phyloP scores from a whole-genome alignment of 306 rosid species.

The Sesbania bispinosa region DNA sequence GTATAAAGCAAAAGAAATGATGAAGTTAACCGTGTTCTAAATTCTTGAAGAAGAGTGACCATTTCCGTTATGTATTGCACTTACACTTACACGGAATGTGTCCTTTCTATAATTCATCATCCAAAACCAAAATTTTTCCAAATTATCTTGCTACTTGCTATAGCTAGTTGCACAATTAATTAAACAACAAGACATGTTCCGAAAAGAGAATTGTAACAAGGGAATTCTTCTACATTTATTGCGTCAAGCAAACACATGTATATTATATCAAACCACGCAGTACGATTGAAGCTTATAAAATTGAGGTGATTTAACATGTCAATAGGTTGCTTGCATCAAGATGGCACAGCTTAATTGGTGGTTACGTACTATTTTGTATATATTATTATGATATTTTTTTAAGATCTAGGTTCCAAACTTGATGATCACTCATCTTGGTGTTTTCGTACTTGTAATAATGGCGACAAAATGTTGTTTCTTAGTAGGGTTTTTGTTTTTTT shows the following conservation, averaged over 20 bases:
- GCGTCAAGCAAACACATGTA: slow-evolving; percentile 14
- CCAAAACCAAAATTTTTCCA: not conserved
- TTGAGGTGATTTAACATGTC: not conserved
- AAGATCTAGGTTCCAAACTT: slow-evolving; percentile 23
- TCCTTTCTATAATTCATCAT: not conserved
- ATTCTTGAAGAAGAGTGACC: not conserved
- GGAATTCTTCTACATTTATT: slow-evolving; percentile 13
- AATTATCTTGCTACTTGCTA: not conserved
- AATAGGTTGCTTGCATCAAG: slow-evolving; percentile 27
- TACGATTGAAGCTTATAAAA: slow-evolving; percentile 2
- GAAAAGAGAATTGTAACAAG: not conserved
- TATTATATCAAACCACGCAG: not conserved
- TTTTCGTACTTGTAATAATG: not conserved
- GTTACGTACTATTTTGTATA: slow-evolving; percentile 9
- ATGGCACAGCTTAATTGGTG: slow-evolving; percentile 22
- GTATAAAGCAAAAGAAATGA: not conserved
- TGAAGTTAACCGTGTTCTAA: not conserved
- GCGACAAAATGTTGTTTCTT: slow-evolving; percentile 17
- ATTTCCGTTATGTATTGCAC: not conserved
- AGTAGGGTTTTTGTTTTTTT: not conserved
- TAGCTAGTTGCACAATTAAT: not conserved
- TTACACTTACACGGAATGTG: not conserved
- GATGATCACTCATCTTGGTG: not conserved
- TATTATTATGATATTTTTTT: not conserved
- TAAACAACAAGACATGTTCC: slow-evolving; percentile 1